phyloP scores from a whole-genome alignment of 257 asterid genomes.

The Linaria vulgaris region DNA sequence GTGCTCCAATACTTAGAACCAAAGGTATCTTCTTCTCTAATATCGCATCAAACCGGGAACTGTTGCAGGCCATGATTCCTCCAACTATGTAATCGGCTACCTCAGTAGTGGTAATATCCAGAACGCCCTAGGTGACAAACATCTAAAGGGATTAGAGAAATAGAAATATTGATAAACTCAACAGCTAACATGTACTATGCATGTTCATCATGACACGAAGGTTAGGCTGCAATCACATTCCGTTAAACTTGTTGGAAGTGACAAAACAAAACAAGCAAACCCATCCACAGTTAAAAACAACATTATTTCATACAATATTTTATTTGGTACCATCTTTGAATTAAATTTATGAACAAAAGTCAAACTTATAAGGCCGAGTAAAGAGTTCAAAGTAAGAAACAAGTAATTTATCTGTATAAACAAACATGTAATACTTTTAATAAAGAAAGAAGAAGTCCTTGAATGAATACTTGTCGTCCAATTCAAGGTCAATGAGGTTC shows the following conservation, averaged over 20 bases:
- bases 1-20: constrained; percentile 88
- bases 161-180: constrained; percentile 10
- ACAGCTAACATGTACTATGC: not conserved
- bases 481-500: constrained; percentile 10
- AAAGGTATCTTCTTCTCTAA: constrained; percentile 83
- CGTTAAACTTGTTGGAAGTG: constrained; percentile 4
- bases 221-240: not conserved
- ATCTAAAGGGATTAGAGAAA: constrained; percentile 17
- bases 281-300: constrained; percentile 11
- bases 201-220: not conserved
- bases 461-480: constrained; percentile 12
- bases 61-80: constrained; percentile 89
- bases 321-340: constrained; percentile 3
- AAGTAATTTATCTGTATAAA: not conserved
- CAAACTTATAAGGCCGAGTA: too few relatives aligned
- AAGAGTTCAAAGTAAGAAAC: not conserved
- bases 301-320: not conserved
- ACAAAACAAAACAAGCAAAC: constrained; percentile 6
- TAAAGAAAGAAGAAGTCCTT: too few relatives aligned
- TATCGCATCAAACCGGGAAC: constrained; percentile 76
- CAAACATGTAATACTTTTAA: too few relatives aligned
- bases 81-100: constrained; percentile 94
- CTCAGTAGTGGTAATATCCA: constrained; percentile 95
- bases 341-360: too few relatives aligned
- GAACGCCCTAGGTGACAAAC: constrained; percentile 58